Conservation (phyloP, 305 asterid genomes). For the Rubia balearica region DNA sequence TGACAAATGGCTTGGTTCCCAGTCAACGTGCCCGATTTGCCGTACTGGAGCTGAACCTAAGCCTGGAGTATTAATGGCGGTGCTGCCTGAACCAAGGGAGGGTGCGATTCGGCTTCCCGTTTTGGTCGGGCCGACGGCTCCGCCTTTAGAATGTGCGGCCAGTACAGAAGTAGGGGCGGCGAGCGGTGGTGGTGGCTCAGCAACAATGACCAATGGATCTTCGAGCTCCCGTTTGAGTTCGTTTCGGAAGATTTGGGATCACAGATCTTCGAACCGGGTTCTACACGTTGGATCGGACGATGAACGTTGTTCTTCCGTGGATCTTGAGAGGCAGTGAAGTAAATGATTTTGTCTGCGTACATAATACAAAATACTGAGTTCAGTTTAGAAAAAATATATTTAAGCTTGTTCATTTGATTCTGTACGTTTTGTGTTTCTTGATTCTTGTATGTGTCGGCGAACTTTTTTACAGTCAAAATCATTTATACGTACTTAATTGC, state of each 20-base stretch:
- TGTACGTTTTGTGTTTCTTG: not conserved
- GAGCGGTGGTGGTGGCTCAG: slow-evolving; percentile 13
- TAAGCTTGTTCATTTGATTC: not conserved
- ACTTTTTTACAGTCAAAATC: not conserved
- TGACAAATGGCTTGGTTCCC: slow-evolving; percentile 57
- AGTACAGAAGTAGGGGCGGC: slow-evolving; percentile 17
- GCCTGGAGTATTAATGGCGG: slow-evolving; percentile 12
- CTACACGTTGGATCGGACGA: slow-evolving; percentile 27
- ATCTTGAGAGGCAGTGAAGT: slow-evolving; percentile 58
- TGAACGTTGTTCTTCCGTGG: slow-evolving; percentile 31
- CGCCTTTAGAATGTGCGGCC: slow-evolving; percentile 17
- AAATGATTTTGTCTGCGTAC: not conserved
- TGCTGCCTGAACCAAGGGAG: slow-evolving; percentile 48
- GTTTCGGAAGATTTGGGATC: slow-evolving; percentile 58
- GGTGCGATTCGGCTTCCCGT: slow-evolving; percentile 24
- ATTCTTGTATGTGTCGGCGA: not conserved
- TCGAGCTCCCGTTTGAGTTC: slow-evolving; percentile 56
- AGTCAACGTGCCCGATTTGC: slow-evolving; percentile 70
- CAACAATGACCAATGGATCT: slow-evolving; percentile 29
- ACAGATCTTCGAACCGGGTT: slow-evolving; percentile 51
- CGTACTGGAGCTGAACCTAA: slow-evolving; percentile 57
- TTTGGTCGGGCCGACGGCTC: slow-evolving; percentile 20
- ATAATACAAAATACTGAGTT: not conserved
- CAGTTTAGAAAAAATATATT: not conserved
- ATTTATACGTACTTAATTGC: not conserved